Percentiles rank a stretch among this genome's conserved stretches.
These are phyloP conservation scores for Cladobotryum protrusum DNA, from an alignment of 2,329 filamentous ascomycete species.

Conservation along the genomic window DNA sequence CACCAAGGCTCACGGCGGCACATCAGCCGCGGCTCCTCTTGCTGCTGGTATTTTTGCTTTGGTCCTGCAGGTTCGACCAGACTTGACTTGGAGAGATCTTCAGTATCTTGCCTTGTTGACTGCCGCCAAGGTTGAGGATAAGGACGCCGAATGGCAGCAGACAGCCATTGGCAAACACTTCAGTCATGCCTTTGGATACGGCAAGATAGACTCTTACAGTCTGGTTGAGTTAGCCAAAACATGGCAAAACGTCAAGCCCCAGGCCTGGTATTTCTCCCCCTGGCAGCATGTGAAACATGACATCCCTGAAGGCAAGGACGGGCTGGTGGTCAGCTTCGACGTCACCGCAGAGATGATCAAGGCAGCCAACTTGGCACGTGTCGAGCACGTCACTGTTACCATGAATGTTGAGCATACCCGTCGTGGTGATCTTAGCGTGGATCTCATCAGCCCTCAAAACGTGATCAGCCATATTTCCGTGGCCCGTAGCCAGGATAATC, in stretches of 20 bases:
- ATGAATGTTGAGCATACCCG: constrained; percentile 91
- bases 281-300: constrained; percentile 84
- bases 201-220: constrained; percentile 83
- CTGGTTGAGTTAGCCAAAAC: constrained; percentile 80
- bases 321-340: constrained; percentile 72
- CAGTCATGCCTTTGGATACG: constrained; percentile 93
- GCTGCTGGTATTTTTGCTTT: constrained; percentile 90
- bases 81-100: constrained; percentile 87
- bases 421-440: constrained; percentile 87
- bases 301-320: constrained; percentile 79
- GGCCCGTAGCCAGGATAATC: constrained; percentile 62
- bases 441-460: constrained; percentile 77
- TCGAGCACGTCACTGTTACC: constrained; percentile 94
- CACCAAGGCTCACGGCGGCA: constrained; percentile 80
- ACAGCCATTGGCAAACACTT: constrained; percentile 78
- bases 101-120: constrained; percentile 86
- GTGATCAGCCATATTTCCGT: constrained; percentile 79
- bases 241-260: constrained; percentile 86
- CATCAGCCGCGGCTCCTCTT: constrained; percentile 88
- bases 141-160: constrained; percentile 67
- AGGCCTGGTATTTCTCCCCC: constrained; percentile 89
- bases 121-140: constrained; percentile 71
- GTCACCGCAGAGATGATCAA: constrained; percentile 77
- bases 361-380: constrained; percentile 71
- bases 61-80: constrained; percentile 75